Percentiles rank a stretch among this genome's conserved stretches.
phyloP scores from a whole-genome alignment of 768 basidiomycete genomes.

The Kwoniella pini region DNA sequence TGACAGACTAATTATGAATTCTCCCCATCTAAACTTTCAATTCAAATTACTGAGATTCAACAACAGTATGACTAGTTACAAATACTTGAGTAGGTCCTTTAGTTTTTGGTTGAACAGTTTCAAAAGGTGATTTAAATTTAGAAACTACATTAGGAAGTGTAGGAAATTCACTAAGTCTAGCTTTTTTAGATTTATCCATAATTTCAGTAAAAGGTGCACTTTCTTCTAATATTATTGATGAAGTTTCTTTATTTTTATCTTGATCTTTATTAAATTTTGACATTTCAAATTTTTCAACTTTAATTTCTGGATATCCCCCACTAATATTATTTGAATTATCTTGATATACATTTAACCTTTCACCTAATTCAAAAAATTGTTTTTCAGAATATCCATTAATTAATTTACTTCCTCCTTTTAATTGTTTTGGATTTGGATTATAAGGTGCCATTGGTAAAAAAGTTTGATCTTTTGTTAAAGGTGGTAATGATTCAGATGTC shows the following conservation, averaged over 20 bases:
- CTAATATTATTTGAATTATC: conserved; percentile 24
- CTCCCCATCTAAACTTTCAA: no score
- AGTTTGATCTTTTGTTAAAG: conserved; percentile 6
- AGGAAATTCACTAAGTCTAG: conserved; percentile 21
- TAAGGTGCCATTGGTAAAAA: conserved; percentile 33
- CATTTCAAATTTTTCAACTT: conserved; percentile 14
- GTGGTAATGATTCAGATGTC: conserved; percentile 34
- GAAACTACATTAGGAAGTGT: conserved; percentile 22
- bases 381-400: conserved; percentile 8
- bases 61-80: conserved; percentile 25
- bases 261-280: conserved; percentile 1
- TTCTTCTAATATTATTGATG: not conserved
- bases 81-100: conserved; percentile 26
- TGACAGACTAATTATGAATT: not conserved
- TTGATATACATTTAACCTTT: conserved; percentile 37
- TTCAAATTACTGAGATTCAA: no score
- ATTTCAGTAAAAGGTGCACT: conserved; percentile 23
- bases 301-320: not conserved
- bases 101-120: conserved; percentile 7
- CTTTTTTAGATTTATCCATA: conserved; percentile 10
- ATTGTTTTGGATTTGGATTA: conserved; percentile 4
- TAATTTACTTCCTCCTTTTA: not conserved
- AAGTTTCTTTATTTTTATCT: not conserved
- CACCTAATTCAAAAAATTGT: conserved; percentile 33
- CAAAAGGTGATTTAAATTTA: conserved; percentile 29